Evolutionary conservation across 2,329 filamentous ascomycete genomes (phyloP).

Genomic region (Epichloe festucae): DNA sequence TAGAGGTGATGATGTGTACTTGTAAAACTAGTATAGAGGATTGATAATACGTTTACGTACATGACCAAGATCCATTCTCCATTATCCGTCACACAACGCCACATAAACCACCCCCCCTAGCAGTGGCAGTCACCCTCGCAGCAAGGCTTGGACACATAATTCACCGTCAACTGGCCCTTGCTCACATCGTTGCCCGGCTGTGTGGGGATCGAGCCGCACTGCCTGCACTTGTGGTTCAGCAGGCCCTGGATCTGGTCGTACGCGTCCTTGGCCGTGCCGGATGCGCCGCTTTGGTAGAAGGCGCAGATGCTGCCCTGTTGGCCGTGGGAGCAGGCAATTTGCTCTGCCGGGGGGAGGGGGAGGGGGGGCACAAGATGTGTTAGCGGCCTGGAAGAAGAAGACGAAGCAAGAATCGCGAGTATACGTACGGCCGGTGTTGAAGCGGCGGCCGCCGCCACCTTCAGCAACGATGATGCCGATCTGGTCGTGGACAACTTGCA

Average conservation of each 20-base stretch:
- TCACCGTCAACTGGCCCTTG: constrained; percentile 10
- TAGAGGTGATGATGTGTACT: too few relatives aligned
- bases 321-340: constrained; percentile 9
- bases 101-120: background rate
- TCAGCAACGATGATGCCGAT: constrained; percentile 5
- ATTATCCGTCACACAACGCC: too few relatives aligned
- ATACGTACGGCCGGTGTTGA: background rate
- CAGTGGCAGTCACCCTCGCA: constrained; percentile 9
- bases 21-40: too few relatives aligned
- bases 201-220: constrained; percentile 10
- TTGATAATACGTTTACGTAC: too few relatives aligned
- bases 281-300: constrained; percentile 10
- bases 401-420: too few relatives aligned
- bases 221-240: constrained; percentile 7
- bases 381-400: too few relatives aligned
- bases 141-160: constrained; percentile 8
- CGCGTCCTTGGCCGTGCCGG: constrained; percentile 7
- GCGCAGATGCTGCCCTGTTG: constrained; percentile 8
- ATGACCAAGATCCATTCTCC: too few relatives aligned
- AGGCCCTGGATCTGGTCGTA: constrained; percentile 7
- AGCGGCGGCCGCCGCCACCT: constrained; percentile 7
- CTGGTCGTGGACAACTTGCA: constrained; percentile 5
- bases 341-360: constrained; percentile 1
- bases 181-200: constrained; percentile 9
- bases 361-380: background rate